Conservation (phyloP, 352 stramenopile genomes). For the Pythium phragmiticola region DNA sequence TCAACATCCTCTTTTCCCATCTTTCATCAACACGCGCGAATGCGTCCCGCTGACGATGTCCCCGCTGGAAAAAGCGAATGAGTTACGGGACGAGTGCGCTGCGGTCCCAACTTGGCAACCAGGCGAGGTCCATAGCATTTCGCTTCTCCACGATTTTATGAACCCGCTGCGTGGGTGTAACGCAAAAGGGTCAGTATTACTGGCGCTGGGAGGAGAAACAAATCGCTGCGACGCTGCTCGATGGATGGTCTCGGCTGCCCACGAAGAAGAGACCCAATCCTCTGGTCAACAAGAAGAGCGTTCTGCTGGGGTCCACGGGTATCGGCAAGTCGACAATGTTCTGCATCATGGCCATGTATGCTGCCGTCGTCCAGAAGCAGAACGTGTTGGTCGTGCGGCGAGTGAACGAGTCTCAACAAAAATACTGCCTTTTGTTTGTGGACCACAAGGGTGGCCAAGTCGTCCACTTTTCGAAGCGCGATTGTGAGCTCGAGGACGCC, state of each 20-base stretch:
- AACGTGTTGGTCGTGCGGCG: slow-evolving; percentile 25
- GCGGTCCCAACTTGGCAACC: background rate
- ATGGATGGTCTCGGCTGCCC: background rate
- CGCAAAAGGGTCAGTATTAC: slow-evolving; percentile 4
- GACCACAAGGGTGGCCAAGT: slow-evolving; percentile 9
- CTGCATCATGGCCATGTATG: slow-evolving; percentile 16
- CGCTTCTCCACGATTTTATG: slow-evolving; percentile 15
- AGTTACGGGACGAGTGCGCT: background rate
- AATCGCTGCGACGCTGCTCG: slow-evolving; percentile 2
- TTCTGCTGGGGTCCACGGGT: slow-evolving; percentile 18
- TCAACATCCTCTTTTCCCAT: too few relatives aligned
- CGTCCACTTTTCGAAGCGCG: slow-evolving; percentile 3
- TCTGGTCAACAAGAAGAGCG: background rate
- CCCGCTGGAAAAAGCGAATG: background rate
- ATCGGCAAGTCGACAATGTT: slow-evolving; percentile 23
- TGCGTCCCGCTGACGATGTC: background rate
- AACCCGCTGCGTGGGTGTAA: slow-evolving; percentile 17
- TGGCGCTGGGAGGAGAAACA: slow-evolving; percentile 22
- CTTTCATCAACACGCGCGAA: background rate
- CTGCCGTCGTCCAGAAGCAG: slow-evolving; percentile 17
- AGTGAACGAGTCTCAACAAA: slow-evolving; percentile 1
- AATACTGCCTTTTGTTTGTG: slow-evolving; percentile 26
- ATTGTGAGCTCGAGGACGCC: background rate
- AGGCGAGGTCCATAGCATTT: background rate
- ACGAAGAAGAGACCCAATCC: background rate